Evolutionary conservation across 140 eudicot species (phyloP), one percentile per base, ranked within the genome.

Genomic region (Eryngium alpinum): DNA sequence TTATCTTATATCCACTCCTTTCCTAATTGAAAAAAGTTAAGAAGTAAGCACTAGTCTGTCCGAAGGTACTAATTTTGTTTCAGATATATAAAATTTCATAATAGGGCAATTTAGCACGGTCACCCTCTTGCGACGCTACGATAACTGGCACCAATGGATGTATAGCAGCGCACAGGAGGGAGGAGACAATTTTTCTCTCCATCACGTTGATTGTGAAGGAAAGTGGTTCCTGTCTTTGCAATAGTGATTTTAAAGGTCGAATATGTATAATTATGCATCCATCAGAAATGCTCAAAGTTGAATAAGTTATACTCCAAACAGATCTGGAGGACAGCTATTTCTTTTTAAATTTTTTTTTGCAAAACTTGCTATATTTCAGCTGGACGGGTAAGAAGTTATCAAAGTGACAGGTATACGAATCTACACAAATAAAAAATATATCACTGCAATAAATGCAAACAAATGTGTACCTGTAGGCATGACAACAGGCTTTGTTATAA

Each of bases 401-500:
- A 0, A 29, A 28, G 9, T 32, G 27, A 17, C 6, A n/a, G 76
- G 10, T 71, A 1, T 71, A 33, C 1, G 32, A 22, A 43, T 12
- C 18, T 0, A 72, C 56, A 75, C 5, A 49, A 32, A n/a, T 11
- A 14, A 78, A 11, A 80, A 25, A 38, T 21, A 49, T 33, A 31
- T n/a, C 10, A 18, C 46, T 80, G 73, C 69, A 77, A 79, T 5
- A 63, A 21, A 49, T 80, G 73, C 69, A 77, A 79, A 53, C 38
- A 65, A 75, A 6, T 33, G 46, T 22, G 53, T 84, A 95, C 99
- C 98, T 93, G 88, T 91, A 95, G 81, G 99, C 98, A 84, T 92
- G 99, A 77, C 99, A 95, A 62, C 99, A 95, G 44, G 99, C 99
- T 89, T 95, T 95, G 88, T 95, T 95, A 81, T 92, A 95, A 78